Evolutionary conservation across 2,329 filamentous ascomycete genomes (phyloP).

Genomic region (Botryotinia calthae): DNA sequence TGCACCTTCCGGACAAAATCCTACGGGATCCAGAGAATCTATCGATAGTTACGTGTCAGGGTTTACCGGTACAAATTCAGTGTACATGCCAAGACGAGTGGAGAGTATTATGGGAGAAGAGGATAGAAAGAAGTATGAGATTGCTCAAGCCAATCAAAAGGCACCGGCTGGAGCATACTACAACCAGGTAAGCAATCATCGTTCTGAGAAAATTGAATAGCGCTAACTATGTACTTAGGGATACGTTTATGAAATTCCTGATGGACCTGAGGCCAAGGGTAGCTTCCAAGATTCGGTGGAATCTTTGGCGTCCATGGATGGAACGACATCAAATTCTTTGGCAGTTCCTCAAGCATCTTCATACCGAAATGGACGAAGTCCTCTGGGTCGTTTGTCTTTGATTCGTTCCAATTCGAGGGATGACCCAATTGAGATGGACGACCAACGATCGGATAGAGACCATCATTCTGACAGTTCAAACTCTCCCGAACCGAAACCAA

Average conservation of each 20-base stretch:
- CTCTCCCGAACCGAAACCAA: conserved; percentile 11
- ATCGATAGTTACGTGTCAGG: conserved; percentile 64
- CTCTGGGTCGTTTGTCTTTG: conserved; percentile 39
- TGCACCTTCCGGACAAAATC: conserved; percentile 27
- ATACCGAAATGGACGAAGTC: conserved; percentile 37
- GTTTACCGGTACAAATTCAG: conserved; percentile 55
- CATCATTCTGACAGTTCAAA: conserved; percentile 19
- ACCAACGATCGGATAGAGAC: conserved; percentile 23
- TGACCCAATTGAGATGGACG: conserved; percentile 32
- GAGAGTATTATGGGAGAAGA: conserved; percentile 72
- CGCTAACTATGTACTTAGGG: conserved; percentile 37
- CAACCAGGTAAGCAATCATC: conserved; percentile 3
- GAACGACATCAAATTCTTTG: conserved; percentile 23
- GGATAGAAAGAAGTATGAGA: conserved; percentile 69
- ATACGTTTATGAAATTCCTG: conserved; percentile 51
- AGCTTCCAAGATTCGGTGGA: conserved; percentile 45
- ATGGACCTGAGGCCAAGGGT: conserved; percentile 44
- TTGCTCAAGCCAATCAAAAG: conserved; percentile 58
- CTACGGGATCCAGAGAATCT: conserved; percentile 58
- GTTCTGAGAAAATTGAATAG: background rate
- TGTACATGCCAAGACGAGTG: conserved; percentile 63
- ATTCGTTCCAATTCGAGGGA: conserved; percentile 34
- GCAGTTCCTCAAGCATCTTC: conserved; percentile 29
- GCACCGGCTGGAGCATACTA: conserved; percentile 41
- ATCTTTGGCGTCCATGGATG: conserved; percentile 33